Percentiles rank a stretch among this genome's conserved stretches.
Conservation (phyloP, 371 early-diverging fungal species). For the Amoeboaphelidium protococcarum region DNA sequence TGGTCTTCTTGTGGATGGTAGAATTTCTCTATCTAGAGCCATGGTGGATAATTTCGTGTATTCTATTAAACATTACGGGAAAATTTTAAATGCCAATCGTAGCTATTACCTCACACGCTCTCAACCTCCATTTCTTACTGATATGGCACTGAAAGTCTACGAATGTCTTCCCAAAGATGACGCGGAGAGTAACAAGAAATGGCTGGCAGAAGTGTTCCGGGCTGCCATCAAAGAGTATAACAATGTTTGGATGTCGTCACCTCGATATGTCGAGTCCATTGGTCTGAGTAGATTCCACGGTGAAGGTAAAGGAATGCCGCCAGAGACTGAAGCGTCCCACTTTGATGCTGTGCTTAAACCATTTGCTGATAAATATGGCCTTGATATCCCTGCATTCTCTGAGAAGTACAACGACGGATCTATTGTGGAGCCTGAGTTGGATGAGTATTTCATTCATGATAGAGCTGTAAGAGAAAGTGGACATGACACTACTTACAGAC, state of each 20-base stretch:
- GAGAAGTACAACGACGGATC: constrained; percentile 29
- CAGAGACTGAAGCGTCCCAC: constrained; percentile 76
- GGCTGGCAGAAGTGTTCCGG: constrained; percentile 41
- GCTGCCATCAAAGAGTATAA: constrained; percentile 78
- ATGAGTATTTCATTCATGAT: constrained; percentile 85
- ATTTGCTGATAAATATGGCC: constrained; percentile 34
- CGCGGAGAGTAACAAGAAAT: constrained; percentile 22
- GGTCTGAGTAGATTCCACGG: constrained; percentile 63
- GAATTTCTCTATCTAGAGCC: constrained; percentile 47
- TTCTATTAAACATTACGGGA: constrained; percentile 76
- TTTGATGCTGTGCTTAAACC: constrained; percentile 70
- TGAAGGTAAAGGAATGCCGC: constrained; percentile 45
- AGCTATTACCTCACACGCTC: constrained; percentile 83
- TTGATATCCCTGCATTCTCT: constrained; percentile 41
- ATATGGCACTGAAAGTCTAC: constrained; percentile 70
- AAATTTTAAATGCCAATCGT: constrained; percentile 90
- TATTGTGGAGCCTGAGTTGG: constrained; percentile 50
- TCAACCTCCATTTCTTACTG: constrained; percentile 91
- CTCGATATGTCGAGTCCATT: constrained; percentile 40
- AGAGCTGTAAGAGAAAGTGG: constrained; percentile 89
- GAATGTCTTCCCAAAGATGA: constrained; percentile 13
- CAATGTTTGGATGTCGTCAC: constrained; percentile 59
- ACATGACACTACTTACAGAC: constrained; percentile 84
- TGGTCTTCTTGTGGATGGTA: constrained; percentile 33
- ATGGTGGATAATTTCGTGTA: constrained; percentile 84